phyloP scores from a whole-genome alignment of 2,329 filamentous ascomycete species.

The Apiospora marii region DNA sequence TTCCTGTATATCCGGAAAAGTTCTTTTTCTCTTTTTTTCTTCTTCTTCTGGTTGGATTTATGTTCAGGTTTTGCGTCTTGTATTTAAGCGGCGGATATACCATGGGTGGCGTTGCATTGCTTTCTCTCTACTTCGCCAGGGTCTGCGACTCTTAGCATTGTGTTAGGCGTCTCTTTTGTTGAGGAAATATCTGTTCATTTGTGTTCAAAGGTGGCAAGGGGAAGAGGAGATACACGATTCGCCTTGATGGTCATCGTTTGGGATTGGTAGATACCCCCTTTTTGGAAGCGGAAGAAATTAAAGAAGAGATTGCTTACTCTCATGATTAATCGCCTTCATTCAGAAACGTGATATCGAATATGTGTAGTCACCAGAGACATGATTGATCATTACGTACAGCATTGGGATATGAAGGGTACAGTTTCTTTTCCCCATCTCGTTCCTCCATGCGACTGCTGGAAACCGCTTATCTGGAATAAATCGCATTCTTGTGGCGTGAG shows the following conservation, averaged over 20 bases:
- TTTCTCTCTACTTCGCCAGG: constrained; percentile 20
- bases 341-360: neutral
- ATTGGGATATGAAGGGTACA: neutral
- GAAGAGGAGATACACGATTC: constrained; percentile 24
- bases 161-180: constrained; percentile 19
- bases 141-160: constrained; percentile 33
- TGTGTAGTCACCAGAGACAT: neutral
- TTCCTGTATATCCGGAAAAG: constrained; percentile 11
- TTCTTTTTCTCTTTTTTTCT: neutral
- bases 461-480: neutral
- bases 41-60: neutral
- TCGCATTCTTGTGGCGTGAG: constrained; percentile 7
- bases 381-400: neutral
- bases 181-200: constrained; percentile 23
- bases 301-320: neutral
- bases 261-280: constrained; percentile 26
- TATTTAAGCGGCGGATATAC: constrained; percentile 28
- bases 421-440: neutral
- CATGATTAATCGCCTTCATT: neutral
- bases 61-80: neutral
- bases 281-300: constrained; percentile 17
- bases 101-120: constrained; percentile 23
- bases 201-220: constrained; percentile 22
- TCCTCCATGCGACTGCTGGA: too few species aligned
- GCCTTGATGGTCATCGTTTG: constrained; percentile 34